Evolutionary conservation across 805 yeast genomes (phyloP).

Genomic region (Candida multigemmis): DNA sequence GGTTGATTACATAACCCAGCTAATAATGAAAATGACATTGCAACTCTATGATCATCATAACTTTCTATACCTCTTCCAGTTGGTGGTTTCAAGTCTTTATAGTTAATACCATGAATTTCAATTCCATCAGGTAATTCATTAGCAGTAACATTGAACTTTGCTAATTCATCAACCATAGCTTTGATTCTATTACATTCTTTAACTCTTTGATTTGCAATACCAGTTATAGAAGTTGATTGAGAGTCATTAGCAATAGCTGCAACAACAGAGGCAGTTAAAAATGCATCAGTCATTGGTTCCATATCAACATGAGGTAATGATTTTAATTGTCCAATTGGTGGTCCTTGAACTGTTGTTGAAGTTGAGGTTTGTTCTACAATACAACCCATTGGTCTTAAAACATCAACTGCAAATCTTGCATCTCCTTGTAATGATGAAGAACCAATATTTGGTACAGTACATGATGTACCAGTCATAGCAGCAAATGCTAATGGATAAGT

Average conservation of each 20-base stretch:
- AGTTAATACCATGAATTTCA: conserved; percentile 63
- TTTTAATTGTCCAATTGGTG: conserved; percentile 56
- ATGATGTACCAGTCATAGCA: conserved; percentile 88
- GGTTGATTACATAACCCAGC: conserved; percentile 63
- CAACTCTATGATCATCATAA: conserved; percentile 96
- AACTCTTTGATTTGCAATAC: conserved; percentile 96
- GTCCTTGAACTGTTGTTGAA: conserved; percentile 90
- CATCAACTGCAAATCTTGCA: conserved; percentile 92
- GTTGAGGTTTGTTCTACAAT: conserved; percentile 71
- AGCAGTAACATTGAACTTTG: conserved; percentile 83
- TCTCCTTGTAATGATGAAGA: conserved; percentile 90
- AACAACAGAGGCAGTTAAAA: conserved; percentile 90
- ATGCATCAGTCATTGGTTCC: conserved; percentile 99
- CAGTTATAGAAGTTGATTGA: conserved; percentile 69
- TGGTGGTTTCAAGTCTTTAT: conserved; percentile 48
- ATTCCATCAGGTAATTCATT: conserved; percentile 89
- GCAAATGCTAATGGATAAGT: conserved; percentile 97
- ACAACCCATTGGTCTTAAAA: conserved; percentile 93
- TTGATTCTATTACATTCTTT: conserved; percentile 94
- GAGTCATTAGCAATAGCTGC: conserved; percentile 74
- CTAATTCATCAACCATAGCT: conserved; percentile 86
- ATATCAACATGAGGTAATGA: conserved; percentile 78
- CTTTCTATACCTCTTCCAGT: conserved; percentile 51
- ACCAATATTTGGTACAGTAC: conserved; percentile 93
- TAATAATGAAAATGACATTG: conserved; percentile 89